Conservation (phyloP, 1,139 yeast species). For the Kodamaea ohmeri region DNA sequence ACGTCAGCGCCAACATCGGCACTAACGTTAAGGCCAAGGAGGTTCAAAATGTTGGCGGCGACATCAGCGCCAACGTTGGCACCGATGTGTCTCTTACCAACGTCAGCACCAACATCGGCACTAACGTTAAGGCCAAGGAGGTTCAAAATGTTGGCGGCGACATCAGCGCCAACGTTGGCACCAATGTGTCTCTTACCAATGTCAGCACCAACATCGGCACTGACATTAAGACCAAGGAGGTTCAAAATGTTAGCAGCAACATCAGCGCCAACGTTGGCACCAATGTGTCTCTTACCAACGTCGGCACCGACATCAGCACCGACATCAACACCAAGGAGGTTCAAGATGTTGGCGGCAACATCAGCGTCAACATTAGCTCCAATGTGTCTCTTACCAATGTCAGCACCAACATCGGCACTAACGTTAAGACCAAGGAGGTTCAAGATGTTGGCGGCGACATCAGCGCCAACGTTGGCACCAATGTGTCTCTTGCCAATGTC, state of each 20-base stretch:
- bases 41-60: slow-evolving; percentile 14
- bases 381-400: slow-evolving; percentile 17
- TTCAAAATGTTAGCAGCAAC: slow-evolving; percentile 9
- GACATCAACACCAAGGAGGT: slow-evolving; percentile 10
- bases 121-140: slow-evolving; percentile 3
- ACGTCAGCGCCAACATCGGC: slow-evolving; percentile 7
- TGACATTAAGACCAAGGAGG: slow-evolving; percentile 8
- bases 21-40: slow-evolving; percentile 5
- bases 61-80: slow-evolving; percentile 20
- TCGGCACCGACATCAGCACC: slow-evolving; percentile 8
- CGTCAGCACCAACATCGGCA: slow-evolving; percentile 5
- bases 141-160: slow-evolving; percentile 6
- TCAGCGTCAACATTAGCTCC: slow-evolving; percentile 11
- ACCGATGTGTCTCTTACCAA: slow-evolving; percentile 21
- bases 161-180: slow-evolving; percentile 6
- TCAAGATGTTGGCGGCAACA: slow-evolving; percentile 9
- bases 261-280: slow-evolving; percentile 14
- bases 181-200: slow-evolving; percentile 6
- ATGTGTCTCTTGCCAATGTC: slow-evolving; percentile 7
- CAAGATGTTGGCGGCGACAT: slow-evolving; percentile 4
- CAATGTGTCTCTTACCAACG: slow-evolving; percentile 4
- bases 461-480: slow-evolving; percentile 1
- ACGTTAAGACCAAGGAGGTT: slow-evolving; percentile 4
- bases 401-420: slow-evolving; percentile 5
- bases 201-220: slow-evolving; percentile 9